Evolutionary conservation across 176 grass and related monocot species (phyloP).

Genomic region (Carex myosuroides): DNA sequence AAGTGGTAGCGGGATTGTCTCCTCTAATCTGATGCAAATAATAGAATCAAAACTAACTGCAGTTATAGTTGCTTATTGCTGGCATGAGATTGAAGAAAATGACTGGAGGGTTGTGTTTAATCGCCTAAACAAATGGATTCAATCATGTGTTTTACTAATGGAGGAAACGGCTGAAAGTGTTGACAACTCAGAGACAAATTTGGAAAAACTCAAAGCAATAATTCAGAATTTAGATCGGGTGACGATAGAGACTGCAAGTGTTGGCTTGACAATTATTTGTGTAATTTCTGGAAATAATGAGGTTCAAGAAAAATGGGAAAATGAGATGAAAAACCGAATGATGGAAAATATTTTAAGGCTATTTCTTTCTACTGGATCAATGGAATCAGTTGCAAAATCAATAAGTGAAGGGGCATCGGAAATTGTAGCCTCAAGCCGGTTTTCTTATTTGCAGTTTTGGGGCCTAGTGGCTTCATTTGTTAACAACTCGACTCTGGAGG

Average conservation of each 20-base stretch:
- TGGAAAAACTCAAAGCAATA: constrained; percentile 49
- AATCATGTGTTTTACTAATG: constrained; percentile 69
- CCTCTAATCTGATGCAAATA: constrained; percentile 40
- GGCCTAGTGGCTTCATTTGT: constrained; percentile 75
- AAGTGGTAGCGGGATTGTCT: constrained; percentile 28
- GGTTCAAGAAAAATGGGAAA: constrained; percentile 44
- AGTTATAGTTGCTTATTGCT: constrained; percentile 73
- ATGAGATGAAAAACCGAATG: constrained; percentile 55
- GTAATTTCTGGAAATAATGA: constrained; percentile 43
- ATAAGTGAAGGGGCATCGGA: constrained; percentile 48
- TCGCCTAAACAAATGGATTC: constrained; percentile 51
- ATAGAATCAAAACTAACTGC: constrained; percentile 61
- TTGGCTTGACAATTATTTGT: constrained; percentile 59
- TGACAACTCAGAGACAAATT: constrained; percentile 31
- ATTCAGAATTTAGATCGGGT: constrained; percentile 45
- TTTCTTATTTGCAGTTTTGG: constrained; percentile 70
- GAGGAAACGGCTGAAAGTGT: constrained; percentile 63
- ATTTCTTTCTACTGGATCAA: constrained; percentile 66
- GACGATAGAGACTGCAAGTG: constrained; percentile 43
- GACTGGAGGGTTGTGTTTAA: constrained; percentile 66
- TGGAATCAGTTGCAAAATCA: constrained; percentile 66
- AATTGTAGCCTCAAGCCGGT: constrained; percentile 52
- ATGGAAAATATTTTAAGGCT: constrained; percentile 67
- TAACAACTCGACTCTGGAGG: constrained; percentile 43
- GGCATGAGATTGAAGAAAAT: constrained; percentile 51